phyloP scores from a whole-genome alignment of 805 yeast genomes.

The Maudiozyma barnettii region DNA sequence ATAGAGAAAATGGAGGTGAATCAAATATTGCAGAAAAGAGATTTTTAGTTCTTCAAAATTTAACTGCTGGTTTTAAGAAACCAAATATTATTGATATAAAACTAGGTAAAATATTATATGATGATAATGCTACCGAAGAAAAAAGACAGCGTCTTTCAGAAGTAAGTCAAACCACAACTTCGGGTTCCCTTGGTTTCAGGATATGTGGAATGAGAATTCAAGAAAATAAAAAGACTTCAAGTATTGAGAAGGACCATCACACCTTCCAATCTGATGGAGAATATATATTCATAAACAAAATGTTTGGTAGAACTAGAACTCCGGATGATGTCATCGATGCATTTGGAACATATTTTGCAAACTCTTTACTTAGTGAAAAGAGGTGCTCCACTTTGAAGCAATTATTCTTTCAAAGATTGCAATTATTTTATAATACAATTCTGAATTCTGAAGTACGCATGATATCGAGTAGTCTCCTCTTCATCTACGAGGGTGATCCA shows the following conservation, averaged over 20 bases:
- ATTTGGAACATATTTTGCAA: conserved; percentile 38
- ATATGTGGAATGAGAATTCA: conserved; percentile 80
- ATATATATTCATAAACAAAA: conserved; percentile 50
- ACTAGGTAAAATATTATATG: conserved; percentile 64
- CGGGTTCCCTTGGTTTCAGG: conserved; percentile 66
- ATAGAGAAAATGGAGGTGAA: background rate
- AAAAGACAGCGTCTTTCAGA: conserved; percentile 50
- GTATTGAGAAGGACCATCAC: conserved; percentile 13
- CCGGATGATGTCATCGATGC: conserved; percentile 36
- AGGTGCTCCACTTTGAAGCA: conserved; percentile 33
- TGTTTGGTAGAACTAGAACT: conserved; percentile 57
- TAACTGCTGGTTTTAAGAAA: conserved; percentile 45
- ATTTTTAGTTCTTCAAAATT: conserved; percentile 63
- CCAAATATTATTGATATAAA: conserved; percentile 82
- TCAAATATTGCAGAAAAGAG: conserved; percentile 9
- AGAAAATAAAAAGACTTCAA: conserved; percentile 8
- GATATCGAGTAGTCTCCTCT: conserved; percentile 61
- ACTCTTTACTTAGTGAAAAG: conserved; percentile 25
- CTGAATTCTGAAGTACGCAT: conserved; percentile 53
- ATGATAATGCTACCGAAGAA: conserved; percentile 46
- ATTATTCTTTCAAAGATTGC: conserved; percentile 50
- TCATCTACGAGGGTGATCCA: conserved; percentile 63
- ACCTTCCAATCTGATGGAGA: conserved; percentile 26
- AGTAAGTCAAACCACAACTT: conserved; percentile 67
- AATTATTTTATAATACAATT: conserved; percentile 56